Base-by-base conservation (phyloP, 78 protist genomes). In the Dictyostelium firmibasis region DNA sequence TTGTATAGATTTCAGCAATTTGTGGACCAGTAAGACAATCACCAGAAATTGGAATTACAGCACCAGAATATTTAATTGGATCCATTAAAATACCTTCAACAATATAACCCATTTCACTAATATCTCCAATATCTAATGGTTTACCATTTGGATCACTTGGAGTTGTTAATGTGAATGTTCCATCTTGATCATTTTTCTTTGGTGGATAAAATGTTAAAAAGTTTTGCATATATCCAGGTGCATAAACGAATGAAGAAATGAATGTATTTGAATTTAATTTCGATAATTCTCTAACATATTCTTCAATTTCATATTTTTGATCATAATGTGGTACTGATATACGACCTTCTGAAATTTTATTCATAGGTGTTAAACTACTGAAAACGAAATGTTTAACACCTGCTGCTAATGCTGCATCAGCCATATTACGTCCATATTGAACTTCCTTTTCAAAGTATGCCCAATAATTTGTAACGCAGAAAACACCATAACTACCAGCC, bases 401-500 rank as follows among this genome's bases (percentile, higher is more conserved):
- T 0, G 79, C 91, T 8, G 2, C 29, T 2, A 74, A 41, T 14
- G 81, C 77, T 16, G 79, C 91, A 25, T 84, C 91, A 0, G 77
- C 91, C 20, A 84, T 57, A 4, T 41, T 77, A 7, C 20, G 0
- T 16, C 85, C 85, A 31, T 50, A 16, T 29, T 81, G 74, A 29
- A 29, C 23, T 14, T 81, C 85, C 14, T 43, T 25, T 38, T 44
- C 82, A 23, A 76, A 35, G 27, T 76, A 76, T 23, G 18, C 25
- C 38, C 25, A 18, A 23, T 16, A 78, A 44, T 41, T 43, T 1
- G 87, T 83, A 69, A 83, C 77, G 7, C 36, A 62, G 67, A 83
- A 83, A 20, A 83, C 76, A 38, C 82, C 87, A 41, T 83, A 69
- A 5, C 82, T 69, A 9, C 87, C 87, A 9, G 2, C 41, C 6